phyloP scores from a whole-genome alignment of 345 rosid genomes.

The Rubroshorea leprosula region DNA sequence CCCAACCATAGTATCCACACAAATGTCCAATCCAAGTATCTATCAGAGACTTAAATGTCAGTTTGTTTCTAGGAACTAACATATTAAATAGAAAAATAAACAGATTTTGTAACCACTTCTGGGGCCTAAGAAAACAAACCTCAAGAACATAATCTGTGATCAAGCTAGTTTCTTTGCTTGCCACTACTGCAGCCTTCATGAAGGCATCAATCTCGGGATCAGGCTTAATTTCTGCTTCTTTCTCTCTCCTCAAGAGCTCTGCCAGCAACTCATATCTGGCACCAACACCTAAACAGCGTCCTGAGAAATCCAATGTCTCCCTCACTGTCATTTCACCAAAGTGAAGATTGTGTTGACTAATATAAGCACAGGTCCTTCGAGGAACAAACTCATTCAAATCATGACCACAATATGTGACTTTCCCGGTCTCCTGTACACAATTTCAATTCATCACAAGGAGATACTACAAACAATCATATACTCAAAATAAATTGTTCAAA shows the following conservation, averaged over 20 bases:
- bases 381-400: constrained; percentile 67
- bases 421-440: constrained; percentile 47
- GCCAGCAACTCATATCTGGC: constrained; percentile 55
- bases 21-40: constrained; percentile 73
- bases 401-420: constrained; percentile 66
- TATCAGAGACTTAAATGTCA: constrained; percentile 18
- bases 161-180: constrained; percentile 62
- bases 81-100: background rate
- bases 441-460: background rate
- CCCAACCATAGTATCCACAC: constrained; percentile 74
- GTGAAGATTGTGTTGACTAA: constrained; percentile 82
- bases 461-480: background rate
- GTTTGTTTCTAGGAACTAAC: background rate
- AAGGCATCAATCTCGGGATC: constrained; percentile 77
- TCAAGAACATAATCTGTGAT: constrained; percentile 71
- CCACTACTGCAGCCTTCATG: constrained; percentile 62
- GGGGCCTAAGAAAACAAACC: constrained; percentile 31
- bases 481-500: background rate
- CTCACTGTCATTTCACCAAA: constrained; percentile 79
- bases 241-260: constrained; percentile 77
- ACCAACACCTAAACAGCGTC: constrained; percentile 78
- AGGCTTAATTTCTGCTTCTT: constrained; percentile 57
- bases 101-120: background rate
- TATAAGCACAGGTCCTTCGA: constrained; percentile 72
- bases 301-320: constrained; percentile 80